phyloP scores from a whole-genome alignment of 139 green algal species.

The Parachlorella kessleri region DNA sequence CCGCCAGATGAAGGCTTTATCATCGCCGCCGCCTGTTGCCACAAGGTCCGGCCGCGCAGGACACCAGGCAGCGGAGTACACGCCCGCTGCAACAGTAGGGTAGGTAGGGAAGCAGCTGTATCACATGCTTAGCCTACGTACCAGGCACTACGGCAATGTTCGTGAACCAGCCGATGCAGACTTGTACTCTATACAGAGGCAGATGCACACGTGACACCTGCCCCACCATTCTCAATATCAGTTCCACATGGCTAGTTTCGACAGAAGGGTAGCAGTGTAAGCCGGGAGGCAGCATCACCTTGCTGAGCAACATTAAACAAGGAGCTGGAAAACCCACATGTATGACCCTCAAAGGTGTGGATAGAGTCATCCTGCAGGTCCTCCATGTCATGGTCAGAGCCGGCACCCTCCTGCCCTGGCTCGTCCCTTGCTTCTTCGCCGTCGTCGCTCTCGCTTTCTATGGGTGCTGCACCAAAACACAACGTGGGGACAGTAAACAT shows the following conservation, averaged over 20 bases:
- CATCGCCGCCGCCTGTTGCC: constrained; percentile 79
- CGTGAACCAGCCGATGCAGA: background rate
- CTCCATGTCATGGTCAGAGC: constrained; percentile 18
- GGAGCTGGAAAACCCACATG: constrained; percentile 28
- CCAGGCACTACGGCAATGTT: background rate
- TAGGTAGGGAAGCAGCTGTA: background rate
- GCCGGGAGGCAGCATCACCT: background rate
- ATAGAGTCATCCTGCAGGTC: constrained; percentile 65
- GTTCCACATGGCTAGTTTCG: no score
- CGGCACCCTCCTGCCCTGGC: constrained; percentile 21
- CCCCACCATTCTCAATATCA: background rate
- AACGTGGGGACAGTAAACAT: background rate
- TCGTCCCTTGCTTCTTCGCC: constrained; percentile 42
- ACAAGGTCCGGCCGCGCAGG: constrained; percentile 62
- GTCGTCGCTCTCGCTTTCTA: constrained; percentile 16
- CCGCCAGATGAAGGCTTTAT: constrained; percentile 77
- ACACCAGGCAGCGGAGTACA: constrained; percentile 81
- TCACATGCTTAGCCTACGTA: background rate
- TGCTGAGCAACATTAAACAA: background rate
- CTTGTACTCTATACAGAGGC: background rate
- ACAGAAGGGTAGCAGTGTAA: background rate
- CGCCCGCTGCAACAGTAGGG: constrained; percentile 49
- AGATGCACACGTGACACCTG: background rate
- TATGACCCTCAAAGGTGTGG: constrained; percentile 71
- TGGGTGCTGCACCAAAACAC: background rate